Evolutionary conservation across 148 eudicot species (phyloP).

Genomic region (Arbutus unedo): DNA sequence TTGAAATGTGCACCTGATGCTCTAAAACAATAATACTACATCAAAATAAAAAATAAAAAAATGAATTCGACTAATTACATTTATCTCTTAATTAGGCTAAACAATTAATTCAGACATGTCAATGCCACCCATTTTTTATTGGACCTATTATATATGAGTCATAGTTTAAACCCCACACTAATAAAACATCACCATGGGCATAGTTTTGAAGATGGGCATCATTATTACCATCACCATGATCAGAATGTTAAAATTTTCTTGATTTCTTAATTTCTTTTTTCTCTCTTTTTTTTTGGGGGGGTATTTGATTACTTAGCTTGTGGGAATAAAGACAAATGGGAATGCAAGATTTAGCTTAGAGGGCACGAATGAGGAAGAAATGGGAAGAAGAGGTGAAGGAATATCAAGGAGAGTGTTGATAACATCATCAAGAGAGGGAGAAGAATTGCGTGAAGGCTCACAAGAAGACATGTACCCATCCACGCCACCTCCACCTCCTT

Average conservation of each 20-base stretch:
- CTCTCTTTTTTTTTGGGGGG: neutral
- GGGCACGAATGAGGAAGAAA: constrained; percentile 39
- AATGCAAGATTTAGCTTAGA: constrained; percentile 73
- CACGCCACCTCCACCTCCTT: constrained; percentile 56
- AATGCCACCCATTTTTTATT: neutral
- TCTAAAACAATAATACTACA: neutral
- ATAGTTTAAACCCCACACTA: too few relatives aligned
- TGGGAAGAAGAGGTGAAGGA: constrained; percentile 31
- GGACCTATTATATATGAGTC: neutral
- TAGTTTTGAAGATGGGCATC: constrained; percentile 32
- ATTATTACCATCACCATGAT: constrained; percentile 30
- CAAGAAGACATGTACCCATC: constrained; percentile 52
- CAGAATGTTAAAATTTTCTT: constrained; percentile 4
- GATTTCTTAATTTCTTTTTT: constrained; percentile 8
- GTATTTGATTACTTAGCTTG: constrained; percentile 52
- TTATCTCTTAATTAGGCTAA: neutral
- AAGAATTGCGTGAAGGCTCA: constrained; percentile 56
- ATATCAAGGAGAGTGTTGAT: constrained; percentile 26
- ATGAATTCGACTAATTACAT: neutral
- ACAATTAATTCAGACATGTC: neutral
- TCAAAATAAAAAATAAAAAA: too few relatives aligned
- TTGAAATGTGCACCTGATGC: neutral
- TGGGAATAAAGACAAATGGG: constrained; percentile 80
- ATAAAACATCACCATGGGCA: constrained; percentile 24
- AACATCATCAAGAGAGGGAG: constrained; percentile 36